A percentile compares a stretch with the other conserved stretches of the same genome.
Conservation (phyloP, 1,139 yeast genomes). For the Blastobotrys arbuscula region DNA sequence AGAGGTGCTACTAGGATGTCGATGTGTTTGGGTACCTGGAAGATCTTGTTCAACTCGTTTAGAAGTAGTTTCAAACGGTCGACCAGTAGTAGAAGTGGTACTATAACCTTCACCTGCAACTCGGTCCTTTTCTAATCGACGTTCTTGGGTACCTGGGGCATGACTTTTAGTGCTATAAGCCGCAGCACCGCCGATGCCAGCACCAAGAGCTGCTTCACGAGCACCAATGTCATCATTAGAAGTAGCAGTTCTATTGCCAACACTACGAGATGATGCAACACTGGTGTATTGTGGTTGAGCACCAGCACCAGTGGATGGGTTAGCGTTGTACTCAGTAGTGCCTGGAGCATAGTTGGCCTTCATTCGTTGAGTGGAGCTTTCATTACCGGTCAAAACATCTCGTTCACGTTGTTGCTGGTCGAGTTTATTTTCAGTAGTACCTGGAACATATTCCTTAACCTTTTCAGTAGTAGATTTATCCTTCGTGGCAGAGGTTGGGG, state of each 20-base stretch:
- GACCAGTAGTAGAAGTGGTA: background rate
- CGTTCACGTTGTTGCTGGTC: background rate
- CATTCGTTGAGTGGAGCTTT: background rate
- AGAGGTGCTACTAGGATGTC: background rate
- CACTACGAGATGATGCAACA: no score
- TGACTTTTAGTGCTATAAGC: background rate
- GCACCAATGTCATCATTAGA: background rate
- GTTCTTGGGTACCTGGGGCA: conserved; percentile 1
- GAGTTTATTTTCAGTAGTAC: background rate
- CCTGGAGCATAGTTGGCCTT: background rate
- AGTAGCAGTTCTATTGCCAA: no score
- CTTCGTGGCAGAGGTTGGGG: background rate
- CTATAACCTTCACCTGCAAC: background rate
- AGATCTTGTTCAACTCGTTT: background rate
- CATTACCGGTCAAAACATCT: background rate
- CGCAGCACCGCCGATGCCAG: background rate
- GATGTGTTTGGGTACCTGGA: background rate
- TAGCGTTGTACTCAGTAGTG: background rate
- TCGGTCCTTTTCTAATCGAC: background rate
- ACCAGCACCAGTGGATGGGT: background rate
- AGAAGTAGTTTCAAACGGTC: no score
- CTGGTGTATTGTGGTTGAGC: background rate
- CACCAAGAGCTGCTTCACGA: background rate
- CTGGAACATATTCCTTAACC: conserved; percentile 2
- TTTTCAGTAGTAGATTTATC: background rate